These are phyloP conservation scores for Blepharisma stoltei DNA, from an alignment of 73 alveolate species.

Conservation along the genomic window DNA sequence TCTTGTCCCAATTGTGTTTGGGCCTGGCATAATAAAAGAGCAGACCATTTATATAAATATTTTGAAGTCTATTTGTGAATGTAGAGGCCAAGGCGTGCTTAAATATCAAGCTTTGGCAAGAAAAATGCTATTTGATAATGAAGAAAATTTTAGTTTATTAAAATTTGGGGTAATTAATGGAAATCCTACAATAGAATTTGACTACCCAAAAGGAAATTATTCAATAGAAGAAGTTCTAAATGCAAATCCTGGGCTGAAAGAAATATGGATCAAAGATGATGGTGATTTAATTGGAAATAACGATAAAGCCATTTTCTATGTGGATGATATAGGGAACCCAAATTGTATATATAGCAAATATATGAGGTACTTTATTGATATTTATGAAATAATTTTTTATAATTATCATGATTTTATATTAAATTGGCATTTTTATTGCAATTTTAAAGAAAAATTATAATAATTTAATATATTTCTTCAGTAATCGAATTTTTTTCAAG, in stretches of 20 bases:
- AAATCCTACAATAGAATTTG: slow-evolving; percentile 13
- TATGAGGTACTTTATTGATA: too few species aligned
- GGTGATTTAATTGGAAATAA: not conserved
- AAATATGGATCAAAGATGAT: not conserved
- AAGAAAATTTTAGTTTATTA: not conserved
- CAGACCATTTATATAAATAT: slow-evolving; percentile 19
- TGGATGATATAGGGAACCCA: not conserved
- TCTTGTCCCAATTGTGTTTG: not conserved
- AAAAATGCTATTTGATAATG: not conserved
- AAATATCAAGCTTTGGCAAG: not conserved
- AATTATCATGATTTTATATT: too few species aligned
- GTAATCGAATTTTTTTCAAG: not conserved
- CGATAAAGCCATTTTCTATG: not conserved
- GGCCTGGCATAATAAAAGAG: not conserved
- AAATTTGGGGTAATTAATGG: not conserved
- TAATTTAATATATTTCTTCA: too few species aligned
- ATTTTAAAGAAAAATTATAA: too few species aligned
- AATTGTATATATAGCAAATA: not conserved
- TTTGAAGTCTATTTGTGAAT: not conserved
- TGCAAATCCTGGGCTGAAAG: not conserved
- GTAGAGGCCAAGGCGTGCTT: not conserved
- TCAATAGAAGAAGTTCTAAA: not conserved
- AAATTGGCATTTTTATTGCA: too few species aligned
- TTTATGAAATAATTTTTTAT: too few species aligned
- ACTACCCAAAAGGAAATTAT: not conserved